phyloP scores from a whole-genome alignment of 345 rosid genomes.

The Rhodamnia rubescens region DNA sequence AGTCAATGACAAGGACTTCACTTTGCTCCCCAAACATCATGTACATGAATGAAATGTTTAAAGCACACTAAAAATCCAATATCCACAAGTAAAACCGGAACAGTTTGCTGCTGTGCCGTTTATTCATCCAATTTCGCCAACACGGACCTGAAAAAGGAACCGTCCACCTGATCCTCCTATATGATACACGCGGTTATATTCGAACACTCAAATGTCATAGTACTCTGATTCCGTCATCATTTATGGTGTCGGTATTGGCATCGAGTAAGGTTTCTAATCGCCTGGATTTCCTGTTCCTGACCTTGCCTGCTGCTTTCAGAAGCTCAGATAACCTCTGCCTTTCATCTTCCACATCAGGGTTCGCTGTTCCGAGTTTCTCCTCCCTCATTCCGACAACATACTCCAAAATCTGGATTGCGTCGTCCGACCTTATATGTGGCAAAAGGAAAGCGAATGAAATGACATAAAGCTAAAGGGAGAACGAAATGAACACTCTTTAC shows the following conservation, averaged over 20 bases:
- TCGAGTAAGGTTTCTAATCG: conserved; percentile 64
- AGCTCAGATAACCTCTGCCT: conserved; percentile 59
- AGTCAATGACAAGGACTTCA: background rate
- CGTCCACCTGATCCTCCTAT: conserved; percentile 8
- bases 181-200: conserved; percentile 9
- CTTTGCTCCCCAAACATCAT: background rate
- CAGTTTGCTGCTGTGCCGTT: background rate
- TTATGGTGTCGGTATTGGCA: conserved; percentile 16
- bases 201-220: conserved; percentile 6
- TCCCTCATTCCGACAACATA: conserved; percentile 83
- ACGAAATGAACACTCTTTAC: background rate
- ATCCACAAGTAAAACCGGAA: background rate
- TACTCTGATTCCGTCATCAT: conserved; percentile 20
- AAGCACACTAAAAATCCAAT: background rate
- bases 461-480: background rate
- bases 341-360: conserved; percentile 83
- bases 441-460: background rate
- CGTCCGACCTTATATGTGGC: conserved; percentile 44
- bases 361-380: conserved; percentile 94
- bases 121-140: background rate
- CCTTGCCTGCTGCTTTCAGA: conserved; percentile 87
- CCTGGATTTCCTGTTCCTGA: conserved; percentile 57
- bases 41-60: background rate
- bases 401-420: conserved; percentile 85
- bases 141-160: conserved; percentile 1